Evolutionary conservation across 78 protist genomes (phyloP), one percentile per base, ranked within the genome.

Genomic region (Thecamonas trahens): DNA sequence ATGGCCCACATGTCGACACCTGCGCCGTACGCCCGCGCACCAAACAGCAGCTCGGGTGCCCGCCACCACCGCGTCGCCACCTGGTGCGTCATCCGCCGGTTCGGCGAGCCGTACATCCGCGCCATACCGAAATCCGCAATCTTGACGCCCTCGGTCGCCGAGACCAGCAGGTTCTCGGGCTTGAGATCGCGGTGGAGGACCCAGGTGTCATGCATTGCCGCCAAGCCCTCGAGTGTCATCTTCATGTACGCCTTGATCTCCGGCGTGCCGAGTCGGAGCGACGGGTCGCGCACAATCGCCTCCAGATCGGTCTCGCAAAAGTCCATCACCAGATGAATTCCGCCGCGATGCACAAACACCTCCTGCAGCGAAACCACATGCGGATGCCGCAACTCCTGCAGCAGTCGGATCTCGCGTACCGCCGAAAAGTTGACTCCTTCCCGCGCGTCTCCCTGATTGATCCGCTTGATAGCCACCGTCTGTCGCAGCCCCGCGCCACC

Each of bases 51-150:
- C 75, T 90, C 95, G 14, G 90, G 88, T 3, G 91, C 79, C 2
- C 95, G 75, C 66, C 84, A 90, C 92, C 92, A 90, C 18, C 87
- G 72, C 47, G 95, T 84, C 60, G 87, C 84, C 15, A 81, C 84
- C 1, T 4, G 0, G 32, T 67, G 63, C 13, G 83, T 76, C 72
- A 63, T 40, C 28, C 32, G 26, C 5, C 32, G 66, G 22, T 24
- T n/a, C 32, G 79, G 77, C 14, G n/a, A 32, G 22, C 58, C 65
- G n/a, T 6, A 67, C 18, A 11, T 2, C 22, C 73, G 61, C 29
- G 73, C 73, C 26, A 67, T 9, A 26, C 73, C 73, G 17, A 67
- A 67, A 9, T 67, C 73, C n/a, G 42, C 52, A 71, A 64, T 4
- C 49, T 77, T 76, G 20, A 76, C 50, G 17, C 22, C 14, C 5